These are phyloP conservation scores for Agarophyton chilense DNA, from an alignment of 23 red algal species.

Conservation along the genomic window DNA sequence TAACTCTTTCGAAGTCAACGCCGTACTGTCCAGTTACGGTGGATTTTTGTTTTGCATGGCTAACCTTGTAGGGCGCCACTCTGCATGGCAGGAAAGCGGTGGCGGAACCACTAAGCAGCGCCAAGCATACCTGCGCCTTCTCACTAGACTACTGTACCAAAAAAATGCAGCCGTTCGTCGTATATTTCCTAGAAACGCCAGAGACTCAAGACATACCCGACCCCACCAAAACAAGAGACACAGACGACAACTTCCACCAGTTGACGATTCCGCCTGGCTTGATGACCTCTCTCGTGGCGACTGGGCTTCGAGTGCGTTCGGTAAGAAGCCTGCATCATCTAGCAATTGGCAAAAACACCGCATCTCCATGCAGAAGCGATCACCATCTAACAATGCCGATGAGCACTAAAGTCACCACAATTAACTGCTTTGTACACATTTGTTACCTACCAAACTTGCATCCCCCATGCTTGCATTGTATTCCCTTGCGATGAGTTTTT, in stretches of 20 bases:
- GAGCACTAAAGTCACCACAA: background rate
- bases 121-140: constrained; percentile 77
- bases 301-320: constrained; percentile 51
- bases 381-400: constrained; percentile 6
- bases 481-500: background rate
- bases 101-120: constrained; percentile 70
- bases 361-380: constrained; percentile 1
- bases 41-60: constrained; percentile 73
- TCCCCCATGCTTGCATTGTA: too few relatives aligned
- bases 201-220: background rate
- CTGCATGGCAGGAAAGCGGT: constrained; percentile 62
- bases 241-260: background rate
- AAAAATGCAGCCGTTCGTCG: constrained; percentile 69
- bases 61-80: constrained; percentile 67
- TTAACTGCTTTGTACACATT: background rate
- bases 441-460: too few relatives aligned
- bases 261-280: constrained; percentile 46
- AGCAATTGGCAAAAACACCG: background rate
- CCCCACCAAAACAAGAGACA: background rate
- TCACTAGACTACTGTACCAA: constrained; percentile 61
- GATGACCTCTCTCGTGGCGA: constrained; percentile 47
- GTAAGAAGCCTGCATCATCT: background rate
- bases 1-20: constrained; percentile 37
- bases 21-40: constrained; percentile 73
- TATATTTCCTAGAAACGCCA: constrained; percentile 20